A percentile compares a stretch with the other conserved stretches of the same genome.
Conservation (phyloP, 1,139 yeast species). For the Pneumocystis sp. region DNA sequence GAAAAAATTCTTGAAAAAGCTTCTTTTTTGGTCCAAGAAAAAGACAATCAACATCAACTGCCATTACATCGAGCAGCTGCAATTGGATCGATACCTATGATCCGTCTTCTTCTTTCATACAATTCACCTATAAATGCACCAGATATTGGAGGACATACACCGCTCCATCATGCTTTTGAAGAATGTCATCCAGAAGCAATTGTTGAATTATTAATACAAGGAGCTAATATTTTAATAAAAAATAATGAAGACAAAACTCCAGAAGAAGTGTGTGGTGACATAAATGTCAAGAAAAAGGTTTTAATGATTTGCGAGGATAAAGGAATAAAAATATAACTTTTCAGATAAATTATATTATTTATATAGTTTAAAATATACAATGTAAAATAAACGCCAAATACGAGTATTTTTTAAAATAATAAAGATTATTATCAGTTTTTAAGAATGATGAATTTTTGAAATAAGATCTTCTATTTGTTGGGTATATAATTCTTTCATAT, state of each 20-base stretch:
- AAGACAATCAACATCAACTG: slow-evolving; percentile 50
- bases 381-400: neutral
- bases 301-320: slow-evolving; percentile 11
- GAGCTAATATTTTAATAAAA: slow-evolving; percentile 39
- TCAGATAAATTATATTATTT: neutral
- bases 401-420: neutral
- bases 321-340: slow-evolving; percentile 7
- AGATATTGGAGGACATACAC: slow-evolving; percentile 69
- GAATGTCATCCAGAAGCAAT: slow-evolving; percentile 83
- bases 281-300: slow-evolving; percentile 34
- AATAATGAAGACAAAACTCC: slow-evolving; percentile 39
- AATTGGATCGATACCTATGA: slow-evolving; percentile 46
- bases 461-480: slow-evolving; percentile 79
- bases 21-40: slow-evolving; percentile 47
- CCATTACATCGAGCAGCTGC: slow-evolving; percentile 80
- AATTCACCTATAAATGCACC: slow-evolving; percentile 52
- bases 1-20: slow-evolving; percentile 13
- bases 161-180: slow-evolving; percentile 78
- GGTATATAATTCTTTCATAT: slow-evolving; percentile 66
- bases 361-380: neutral
- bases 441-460: slow-evolving; percentile 17
- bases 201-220: slow-evolving; percentile 40
- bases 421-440: neutral
- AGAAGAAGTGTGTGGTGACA: slow-evolving; percentile 46
- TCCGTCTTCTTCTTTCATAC: slow-evolving; percentile 36